phyloP scores from a whole-genome alignment of 2,329 filamentous ascomycete species.

The Diaporthe caulivora region DNA sequence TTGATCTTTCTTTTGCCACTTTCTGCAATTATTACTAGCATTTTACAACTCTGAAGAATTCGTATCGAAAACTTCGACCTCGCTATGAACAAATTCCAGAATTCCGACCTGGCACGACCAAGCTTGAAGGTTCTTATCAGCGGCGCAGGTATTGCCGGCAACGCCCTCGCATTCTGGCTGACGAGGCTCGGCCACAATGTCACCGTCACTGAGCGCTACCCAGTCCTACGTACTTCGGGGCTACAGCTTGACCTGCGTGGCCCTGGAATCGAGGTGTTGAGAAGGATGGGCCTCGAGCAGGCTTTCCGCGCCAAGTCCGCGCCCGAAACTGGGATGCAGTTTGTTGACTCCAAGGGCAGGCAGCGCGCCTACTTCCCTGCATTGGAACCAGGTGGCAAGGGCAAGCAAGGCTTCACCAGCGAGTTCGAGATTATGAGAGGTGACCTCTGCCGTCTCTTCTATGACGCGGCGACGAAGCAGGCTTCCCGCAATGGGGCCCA shows the following conservation, averaged over 20 bases:
- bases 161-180: conserved; percentile 64
- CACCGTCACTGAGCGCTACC: conserved; percentile 56
- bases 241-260: conserved; percentile 67
- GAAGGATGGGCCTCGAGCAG: conserved; percentile 63
- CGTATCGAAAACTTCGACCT: not conserved
- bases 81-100: not conserved
- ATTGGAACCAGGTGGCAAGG: conserved; percentile 54
- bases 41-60: not conserved
- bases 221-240: conserved; percentile 59
- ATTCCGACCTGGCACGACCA: conserved; percentile 26
- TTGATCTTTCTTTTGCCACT: not conserved
- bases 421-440: conserved; percentile 73
- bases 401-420: conserved; percentile 58
- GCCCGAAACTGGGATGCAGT: conserved; percentile 50
- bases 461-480: conserved; percentile 47
- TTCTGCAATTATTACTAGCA: not conserved
- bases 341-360: conserved; percentile 54
- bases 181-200: conserved; percentile 52
- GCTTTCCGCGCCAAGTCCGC: conserved; percentile 36
- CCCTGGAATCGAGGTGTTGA: conserved; percentile 62
- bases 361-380: conserved; percentile 54
- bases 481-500: conserved; percentile 44
- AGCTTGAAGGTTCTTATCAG: conserved; percentile 52
- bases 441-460: conserved; percentile 63
- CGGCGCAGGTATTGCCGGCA: conserved; percentile 53